These are phyloP conservation scores for Nemania serpens DNA, from an alignment of 2,329 filamentous ascomycete species.

Conservation along the genomic window DNA sequence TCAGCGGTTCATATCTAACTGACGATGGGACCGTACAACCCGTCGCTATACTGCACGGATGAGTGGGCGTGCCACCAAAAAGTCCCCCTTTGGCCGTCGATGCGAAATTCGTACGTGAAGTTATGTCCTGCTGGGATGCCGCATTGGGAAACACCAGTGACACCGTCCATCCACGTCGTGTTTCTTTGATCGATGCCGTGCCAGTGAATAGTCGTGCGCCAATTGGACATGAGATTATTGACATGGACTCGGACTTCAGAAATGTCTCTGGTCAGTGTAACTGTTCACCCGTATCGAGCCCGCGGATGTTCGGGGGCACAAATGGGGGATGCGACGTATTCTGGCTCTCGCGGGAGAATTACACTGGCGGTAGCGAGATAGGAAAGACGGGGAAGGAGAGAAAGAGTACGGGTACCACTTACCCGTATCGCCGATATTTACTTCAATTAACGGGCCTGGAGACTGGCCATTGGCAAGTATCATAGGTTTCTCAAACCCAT, in stretches of 20 bases:
- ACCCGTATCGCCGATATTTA: slow-evolving; percentile 48
- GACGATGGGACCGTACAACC: slow-evolving; percentile 65
- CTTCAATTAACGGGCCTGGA: slow-evolving; percentile 52
- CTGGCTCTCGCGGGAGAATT: background rate
- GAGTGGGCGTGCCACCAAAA: slow-evolving; percentile 67
- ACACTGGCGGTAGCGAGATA: no score
- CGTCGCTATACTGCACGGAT: slow-evolving; percentile 65
- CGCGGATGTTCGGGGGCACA: background rate
- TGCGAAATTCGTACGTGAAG: slow-evolving; percentile 65
- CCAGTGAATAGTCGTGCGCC: slow-evolving; percentile 65
- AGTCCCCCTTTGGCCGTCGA: slow-evolving; percentile 46
- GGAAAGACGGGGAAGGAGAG: background rate
- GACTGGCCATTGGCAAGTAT: slow-evolving; percentile 48
- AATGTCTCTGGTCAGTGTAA: background rate
- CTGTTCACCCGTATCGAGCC: background rate
- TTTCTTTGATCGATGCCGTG: slow-evolving; percentile 70
- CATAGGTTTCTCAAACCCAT: slow-evolving; percentile 46
- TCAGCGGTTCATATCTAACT: slow-evolving; percentile 24
- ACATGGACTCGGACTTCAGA: slow-evolving; percentile 45
- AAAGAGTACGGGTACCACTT: background rate
- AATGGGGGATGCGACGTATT: background rate
- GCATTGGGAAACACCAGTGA: slow-evolving; percentile 64
- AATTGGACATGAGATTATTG: slow-evolving; percentile 44
- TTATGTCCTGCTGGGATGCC: slow-evolving; percentile 58
- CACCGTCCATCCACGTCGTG: slow-evolving; percentile 69